Conservation (phyloP, 2,329 filamentous ascomycete species). For the Hymenoscyphus infarciens region DNA sequence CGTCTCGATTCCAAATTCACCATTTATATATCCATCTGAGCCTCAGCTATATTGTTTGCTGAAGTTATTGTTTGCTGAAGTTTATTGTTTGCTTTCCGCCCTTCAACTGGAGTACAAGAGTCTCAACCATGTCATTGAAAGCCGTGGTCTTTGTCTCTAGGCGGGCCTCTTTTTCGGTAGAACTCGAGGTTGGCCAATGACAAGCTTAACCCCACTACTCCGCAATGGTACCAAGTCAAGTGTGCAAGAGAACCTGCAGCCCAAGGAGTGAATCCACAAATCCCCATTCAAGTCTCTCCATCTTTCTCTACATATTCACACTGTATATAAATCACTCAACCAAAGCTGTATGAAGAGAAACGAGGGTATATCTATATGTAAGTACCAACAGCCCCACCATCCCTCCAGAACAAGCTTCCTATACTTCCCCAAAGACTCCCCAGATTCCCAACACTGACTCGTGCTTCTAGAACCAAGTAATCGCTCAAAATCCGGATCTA, state of each 20-base stretch:
- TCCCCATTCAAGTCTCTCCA: neutral
- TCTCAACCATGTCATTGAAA: no score
- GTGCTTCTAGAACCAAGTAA: neutral
- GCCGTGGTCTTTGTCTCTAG: no score
- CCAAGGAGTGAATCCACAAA: neutral
- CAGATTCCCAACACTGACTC: constrained; percentile 8
- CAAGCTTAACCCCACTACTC: constrained; percentile 3
- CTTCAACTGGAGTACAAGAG: no score
- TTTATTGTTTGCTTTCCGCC: no score
- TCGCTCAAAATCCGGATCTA: neutral
- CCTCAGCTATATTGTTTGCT: no score
- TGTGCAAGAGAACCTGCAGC: neutral
- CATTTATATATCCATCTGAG: neutral
- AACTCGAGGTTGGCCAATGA: neutral
- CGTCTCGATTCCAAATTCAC: neutral
- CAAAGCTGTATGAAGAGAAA: neutral
- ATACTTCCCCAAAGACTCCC: neutral
- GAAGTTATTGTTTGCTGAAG: no score
- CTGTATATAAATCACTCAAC: neutral
- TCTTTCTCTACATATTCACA: neutral
- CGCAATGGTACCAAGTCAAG: neutral
- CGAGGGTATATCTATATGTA: neutral
- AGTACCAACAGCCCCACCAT: neutral
- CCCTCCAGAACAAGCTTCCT: neutral
- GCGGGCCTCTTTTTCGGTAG: neutral